Evolutionary conservation across 805 yeast species (phyloP).

Genomic region (Yamadazyma paraphyllophila): DNA sequence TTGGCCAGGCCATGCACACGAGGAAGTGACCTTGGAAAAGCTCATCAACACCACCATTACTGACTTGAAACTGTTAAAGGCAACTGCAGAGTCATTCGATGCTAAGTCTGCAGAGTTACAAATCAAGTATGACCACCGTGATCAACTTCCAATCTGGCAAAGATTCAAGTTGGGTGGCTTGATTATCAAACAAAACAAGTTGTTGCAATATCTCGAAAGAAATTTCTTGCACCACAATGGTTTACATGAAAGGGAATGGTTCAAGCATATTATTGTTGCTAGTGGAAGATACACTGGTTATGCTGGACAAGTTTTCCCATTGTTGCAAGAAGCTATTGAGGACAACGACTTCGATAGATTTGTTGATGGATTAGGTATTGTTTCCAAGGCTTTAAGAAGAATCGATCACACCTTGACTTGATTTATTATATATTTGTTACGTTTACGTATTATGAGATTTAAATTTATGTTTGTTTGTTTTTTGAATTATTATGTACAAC

Average conservation of each 20-base stretch:
- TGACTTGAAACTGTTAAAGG: slow-evolving; percentile 21
- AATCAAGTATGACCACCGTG: slow-evolving; percentile 27
- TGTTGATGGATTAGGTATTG: slow-evolving; percentile 44
- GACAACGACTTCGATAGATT: slow-evolving; percentile 44
- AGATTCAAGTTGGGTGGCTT: slow-evolving; percentile 29
- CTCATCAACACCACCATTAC: slow-evolving; percentile 20
- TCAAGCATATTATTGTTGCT: slow-evolving; percentile 63
- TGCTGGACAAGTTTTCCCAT: slow-evolving; percentile 55
- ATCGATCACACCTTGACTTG: slow-evolving; percentile 11
- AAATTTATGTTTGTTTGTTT: background rate
- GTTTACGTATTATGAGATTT: background rate
- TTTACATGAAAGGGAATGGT: slow-evolving; percentile 52
- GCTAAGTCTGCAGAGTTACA: slow-evolving; percentile 25
- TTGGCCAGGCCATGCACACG: background rate
- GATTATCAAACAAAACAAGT: slow-evolving; percentile 34
- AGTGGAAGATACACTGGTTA: slow-evolving; percentile 54
- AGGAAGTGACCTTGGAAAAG: slow-evolving; percentile 15
- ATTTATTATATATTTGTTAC: background rate
- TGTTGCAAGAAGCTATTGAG: slow-evolving; percentile 53
- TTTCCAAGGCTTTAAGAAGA: slow-evolving; percentile 36
- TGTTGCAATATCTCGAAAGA: slow-evolving; percentile 49
- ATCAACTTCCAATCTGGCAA: slow-evolving; percentile 35
- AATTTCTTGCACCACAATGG: slow-evolving; percentile 50
- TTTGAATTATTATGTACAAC: background rate
- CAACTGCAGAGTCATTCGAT: slow-evolving; percentile 29